phyloP scores from a whole-genome alignment of 345 rosid genomes.

The Camelina sativa region DNA sequence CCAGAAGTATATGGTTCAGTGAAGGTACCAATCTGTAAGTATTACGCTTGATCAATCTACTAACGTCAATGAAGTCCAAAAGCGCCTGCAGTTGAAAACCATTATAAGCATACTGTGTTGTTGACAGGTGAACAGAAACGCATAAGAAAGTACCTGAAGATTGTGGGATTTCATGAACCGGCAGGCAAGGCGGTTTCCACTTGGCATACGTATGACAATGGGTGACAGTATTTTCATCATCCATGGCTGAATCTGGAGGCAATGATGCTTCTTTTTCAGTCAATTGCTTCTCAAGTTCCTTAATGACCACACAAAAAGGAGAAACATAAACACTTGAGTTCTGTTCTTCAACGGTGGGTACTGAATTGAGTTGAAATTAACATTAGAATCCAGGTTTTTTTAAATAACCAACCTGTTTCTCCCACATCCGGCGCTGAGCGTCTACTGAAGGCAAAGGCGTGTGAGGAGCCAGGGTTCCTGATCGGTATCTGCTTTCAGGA shows the following conservation, averaged over 20 bases:
- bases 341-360: background rate
- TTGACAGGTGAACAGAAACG: too few species aligned
- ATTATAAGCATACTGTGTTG: background rate
- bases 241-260: background rate
- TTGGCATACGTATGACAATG: background rate
- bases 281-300: conserved; percentile 9
- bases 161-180: background rate
- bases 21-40: conserved; percentile 68
- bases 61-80: conserved; percentile 47
- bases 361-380: background rate
- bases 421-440: conserved; percentile 57
- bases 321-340: background rate
- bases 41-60: conserved; percentile 69
- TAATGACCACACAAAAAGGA: background rate
- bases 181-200: background rate
- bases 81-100: background rate
- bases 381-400: background rate
- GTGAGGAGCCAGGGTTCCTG: conserved; percentile 51
- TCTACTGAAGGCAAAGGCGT: conserved; percentile 75
- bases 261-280: background rate
- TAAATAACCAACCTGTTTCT: background rate
- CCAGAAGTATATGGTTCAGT: background rate
- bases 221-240: background rate
- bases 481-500: conserved; percentile 5
- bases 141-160: background rate